Evolutionary conservation across 225 moss, liverwort and hornwort species (phyloP), one percentile per base, ranked within the genome.

Genomic region (Ulota crispa): DNA sequence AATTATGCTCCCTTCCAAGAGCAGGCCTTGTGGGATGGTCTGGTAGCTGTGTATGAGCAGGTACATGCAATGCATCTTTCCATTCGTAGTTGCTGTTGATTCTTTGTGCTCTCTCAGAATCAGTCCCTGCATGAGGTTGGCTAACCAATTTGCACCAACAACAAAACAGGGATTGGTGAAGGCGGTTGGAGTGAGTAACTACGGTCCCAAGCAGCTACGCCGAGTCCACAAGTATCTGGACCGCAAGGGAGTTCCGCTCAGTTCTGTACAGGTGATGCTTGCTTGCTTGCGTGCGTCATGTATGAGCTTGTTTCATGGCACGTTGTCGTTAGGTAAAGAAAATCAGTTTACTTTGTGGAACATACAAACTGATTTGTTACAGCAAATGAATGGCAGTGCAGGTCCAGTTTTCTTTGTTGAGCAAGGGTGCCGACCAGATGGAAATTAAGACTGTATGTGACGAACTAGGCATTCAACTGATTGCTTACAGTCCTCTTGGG

Each of bases 1-100:
- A 99, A 96, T 67, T 99, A 96, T 64, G 98, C 98, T 64, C 98
- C 98, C 18, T 96, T 93, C 59, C 98, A 99, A 89, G 98, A 99
- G 84, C 83, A 88, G 81, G 98, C 96, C 70, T 85, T 99, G 13
- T 99, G 98, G 98, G 96, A 96, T 85, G 98, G 98, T 56, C 81
- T 99, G 47, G 92, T 87, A 28, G 94, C 94, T 18, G 87, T 99
- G 26, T 96, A 94, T 87, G 87, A 99, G 80, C 93, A 97, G 93
- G 95, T 96, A 63, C 63, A 71, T 62, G 71, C 76, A 66, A 37
- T 8, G 16, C 67, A 59, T 66, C 60, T 85, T 39, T 34, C 41
- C 19, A 30, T 70, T 57, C 42, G 26, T 66, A 32, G 47, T 52
- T 78, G 47, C 68, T 30, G 54, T 77, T 36, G 8, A 62, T 73